phyloP scores from a whole-genome alignment of 768 basidiomycete genomes.

The Phylloporus arenicola region DNA sequence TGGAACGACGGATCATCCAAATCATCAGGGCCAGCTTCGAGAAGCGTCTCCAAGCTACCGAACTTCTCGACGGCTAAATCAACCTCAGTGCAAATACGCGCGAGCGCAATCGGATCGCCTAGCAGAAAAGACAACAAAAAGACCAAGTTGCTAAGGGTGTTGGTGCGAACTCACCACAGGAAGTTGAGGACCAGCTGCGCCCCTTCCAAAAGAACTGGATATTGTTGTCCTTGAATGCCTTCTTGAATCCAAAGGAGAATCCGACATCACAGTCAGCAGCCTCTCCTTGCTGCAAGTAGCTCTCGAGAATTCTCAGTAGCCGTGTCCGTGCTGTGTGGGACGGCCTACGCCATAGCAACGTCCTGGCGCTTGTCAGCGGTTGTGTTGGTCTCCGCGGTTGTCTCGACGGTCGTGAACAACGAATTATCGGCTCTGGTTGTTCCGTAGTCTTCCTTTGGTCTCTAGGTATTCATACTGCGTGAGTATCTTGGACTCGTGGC shows the following conservation, averaged over 20 bases:
- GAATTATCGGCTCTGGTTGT: slow-evolving; percentile 10
- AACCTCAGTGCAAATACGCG: slow-evolving; percentile 42
- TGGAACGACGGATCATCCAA: slow-evolving; percentile 17
- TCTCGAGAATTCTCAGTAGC: slow-evolving; percentile 4
- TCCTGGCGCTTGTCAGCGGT: slow-evolving; percentile 6
- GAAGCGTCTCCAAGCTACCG: slow-evolving; percentile 9
- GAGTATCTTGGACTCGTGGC: slow-evolving; percentile 1
- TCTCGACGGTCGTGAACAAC: slow-evolving; percentile 10
- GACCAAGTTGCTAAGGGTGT: slow-evolving; percentile 16
- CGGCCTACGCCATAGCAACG: slow-evolving; percentile 9
- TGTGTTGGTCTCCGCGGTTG: slow-evolving; percentile 15
- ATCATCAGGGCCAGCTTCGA: slow-evolving; percentile 6
- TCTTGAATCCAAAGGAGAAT: slow-evolving; percentile 12
- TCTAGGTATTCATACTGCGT: slow-evolving; percentile 18
- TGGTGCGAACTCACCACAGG: slow-evolving; percentile 20
- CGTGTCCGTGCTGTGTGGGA: slow-evolving; percentile 13
- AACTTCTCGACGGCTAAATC: slow-evolving; percentile 26
- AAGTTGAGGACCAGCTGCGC: slow-evolving; percentile 18
- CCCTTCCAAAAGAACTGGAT: slow-evolving; percentile 13
- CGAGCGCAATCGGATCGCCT: slow-evolving; percentile 38
- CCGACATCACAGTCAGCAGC: background rate
- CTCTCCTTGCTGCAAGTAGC: slow-evolving; percentile 13
- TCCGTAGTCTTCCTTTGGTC: slow-evolving; percentile 4
- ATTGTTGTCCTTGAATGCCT: slow-evolving; percentile 14
- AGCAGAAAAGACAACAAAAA: slow-evolving; percentile 31